phyloP scores from a whole-genome alignment of 1,284 basidiomycete genomes.

The Melampsora larici-populina region DNA sequence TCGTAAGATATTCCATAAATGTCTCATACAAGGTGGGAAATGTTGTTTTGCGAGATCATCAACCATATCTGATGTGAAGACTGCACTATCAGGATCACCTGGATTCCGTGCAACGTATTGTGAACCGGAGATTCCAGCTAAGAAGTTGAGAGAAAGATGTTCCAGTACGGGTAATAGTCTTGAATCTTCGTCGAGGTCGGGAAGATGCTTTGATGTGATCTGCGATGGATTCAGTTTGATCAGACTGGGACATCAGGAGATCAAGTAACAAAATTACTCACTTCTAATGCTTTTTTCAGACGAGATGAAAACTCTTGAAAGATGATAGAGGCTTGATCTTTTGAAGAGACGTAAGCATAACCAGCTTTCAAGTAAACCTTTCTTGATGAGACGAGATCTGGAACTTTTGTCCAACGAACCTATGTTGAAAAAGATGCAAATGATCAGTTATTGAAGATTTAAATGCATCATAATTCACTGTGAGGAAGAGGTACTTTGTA shows the following conservation, averaged over 20 bases:
- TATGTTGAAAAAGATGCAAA: slow-evolving; percentile 50
- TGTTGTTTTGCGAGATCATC: slow-evolving; percentile 81
- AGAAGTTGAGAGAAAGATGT: slow-evolving; percentile 89
- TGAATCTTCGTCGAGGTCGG: slow-evolving; percentile 92
- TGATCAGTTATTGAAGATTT: background rate
- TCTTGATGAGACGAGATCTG: slow-evolving; percentile 84
- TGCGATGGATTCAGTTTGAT: slow-evolving; percentile 51
- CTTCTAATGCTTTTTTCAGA: slow-evolving; percentile 76
- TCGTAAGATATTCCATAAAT: slow-evolving; percentile 74
- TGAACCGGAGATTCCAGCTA: slow-evolving; percentile 81
- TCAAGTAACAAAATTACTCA: slow-evolving; percentile 53
- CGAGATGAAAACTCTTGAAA: slow-evolving; percentile 78
- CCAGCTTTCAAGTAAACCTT: slow-evolving; percentile 75
- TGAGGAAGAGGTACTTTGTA: slow-evolving; percentile 62
- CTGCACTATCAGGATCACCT: slow-evolving; percentile 60
- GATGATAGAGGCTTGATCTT: slow-evolving; percentile 80
- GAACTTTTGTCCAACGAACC: slow-evolving; percentile 82
- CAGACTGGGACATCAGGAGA: background rate
- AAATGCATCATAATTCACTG: background rate
- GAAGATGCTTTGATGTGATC: slow-evolving; percentile 81
- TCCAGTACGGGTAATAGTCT: slow-evolving; percentile 84
- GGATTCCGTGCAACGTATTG: slow-evolving; percentile 62
- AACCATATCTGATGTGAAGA: slow-evolving; percentile 88
- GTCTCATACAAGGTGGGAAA: slow-evolving; percentile 94
- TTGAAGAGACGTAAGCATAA: slow-evolving; percentile 82